Evolutionary conservation across 306 rosid species (phyloP), one percentile per base, ranked within the genome.

Genomic region (Ormosia semicastrata): DNA sequence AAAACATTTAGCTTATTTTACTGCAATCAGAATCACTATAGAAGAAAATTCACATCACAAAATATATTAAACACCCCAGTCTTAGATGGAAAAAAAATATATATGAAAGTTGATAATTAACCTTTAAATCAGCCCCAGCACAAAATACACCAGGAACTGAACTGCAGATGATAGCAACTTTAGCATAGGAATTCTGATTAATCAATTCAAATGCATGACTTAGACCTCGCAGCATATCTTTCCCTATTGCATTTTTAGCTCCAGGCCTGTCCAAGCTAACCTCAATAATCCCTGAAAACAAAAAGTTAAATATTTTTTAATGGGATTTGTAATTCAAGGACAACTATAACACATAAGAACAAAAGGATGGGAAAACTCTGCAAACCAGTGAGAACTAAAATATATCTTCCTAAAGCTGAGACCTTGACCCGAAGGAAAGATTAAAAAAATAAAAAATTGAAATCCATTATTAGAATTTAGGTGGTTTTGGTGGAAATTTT

Each of bases 201-300:
- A 95, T 66, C 44, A 85, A 85, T 79, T 95, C 93, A 63, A 95
- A 78, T 9, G 89, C 83, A 5, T 77, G 73, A 77, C 77, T 82
- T 30, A 93, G 75, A 37, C 94, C 93, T 69, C 80, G 85, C 66
- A 91, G 86, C 91, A 95, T 86, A 5, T 89, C 95, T 30, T 86
- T 93, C 81, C 95, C 97, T 70, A 95, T 91, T 37, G 99, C 98
- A 86, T 95, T 95, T 68, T 86, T 90, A 14, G 85, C 91, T 81
- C 83, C 88, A 7, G 93, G 93, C 78, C 94, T 87, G 65, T 93
- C 88, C 90, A 95, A 87, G 43, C 83, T 88, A 72, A 95, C 77
- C 84, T 93, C 91, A 0, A 93, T 43, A 82, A 95, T 95, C 52
- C 95, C 99, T 95, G 78, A 30, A 14, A 84, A 12, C 24, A 66